Conservation (phyloP, 2,329 filamentous ascomycete genomes). For the Fusarium mundagurra region DNA sequence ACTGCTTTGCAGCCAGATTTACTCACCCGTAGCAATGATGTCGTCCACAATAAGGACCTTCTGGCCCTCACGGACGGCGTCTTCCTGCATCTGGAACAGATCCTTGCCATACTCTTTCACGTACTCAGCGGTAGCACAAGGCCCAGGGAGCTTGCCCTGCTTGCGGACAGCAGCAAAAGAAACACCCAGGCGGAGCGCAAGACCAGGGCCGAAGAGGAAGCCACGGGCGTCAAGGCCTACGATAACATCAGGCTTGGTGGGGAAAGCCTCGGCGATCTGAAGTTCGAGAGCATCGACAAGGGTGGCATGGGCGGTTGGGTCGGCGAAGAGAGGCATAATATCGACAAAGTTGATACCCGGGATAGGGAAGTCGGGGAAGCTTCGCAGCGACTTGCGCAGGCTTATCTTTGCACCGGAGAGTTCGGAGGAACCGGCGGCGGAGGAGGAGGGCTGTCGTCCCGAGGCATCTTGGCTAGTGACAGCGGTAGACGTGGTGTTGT, state of each 20-base stretch:
- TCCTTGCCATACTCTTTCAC: slow-evolving; percentile 97
- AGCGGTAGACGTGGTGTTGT: slow-evolving; percentile 45
- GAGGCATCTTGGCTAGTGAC: slow-evolving; percentile 63
- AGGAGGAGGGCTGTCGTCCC: slow-evolving; percentile 70
- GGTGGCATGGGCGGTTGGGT: slow-evolving; percentile 75
- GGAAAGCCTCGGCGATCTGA: slow-evolving; percentile 74
- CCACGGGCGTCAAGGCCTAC: slow-evolving; percentile 94
- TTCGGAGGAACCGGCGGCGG: slow-evolving; percentile 70
- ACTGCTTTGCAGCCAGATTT: slow-evolving; percentile 1
- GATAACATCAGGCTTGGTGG: slow-evolving; percentile 82
- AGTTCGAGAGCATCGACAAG: slow-evolving; percentile 88
- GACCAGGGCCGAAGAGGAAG: slow-evolving; percentile 91
- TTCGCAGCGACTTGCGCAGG: slow-evolving; percentile 78
- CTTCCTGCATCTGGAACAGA: slow-evolving; percentile 94
- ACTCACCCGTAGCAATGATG: slow-evolving; percentile 95
- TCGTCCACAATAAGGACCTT: slow-evolving; percentile 95
- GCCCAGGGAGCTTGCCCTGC: slow-evolving; percentile 93
- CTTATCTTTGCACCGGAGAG: slow-evolving; percentile 75
- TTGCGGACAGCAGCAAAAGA: slow-evolving; percentile 95
- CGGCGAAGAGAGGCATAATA: slow-evolving; percentile 94
- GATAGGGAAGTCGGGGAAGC: slow-evolving; percentile 91
- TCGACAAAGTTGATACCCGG: slow-evolving; percentile 97
- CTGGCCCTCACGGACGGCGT: slow-evolving; percentile 84
- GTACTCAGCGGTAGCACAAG: slow-evolving; percentile 84
- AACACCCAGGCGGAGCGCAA: slow-evolving; percentile 84